phyloP scores from a whole-genome alignment of 306 rosid species.

The Quercus parvula region DNA sequence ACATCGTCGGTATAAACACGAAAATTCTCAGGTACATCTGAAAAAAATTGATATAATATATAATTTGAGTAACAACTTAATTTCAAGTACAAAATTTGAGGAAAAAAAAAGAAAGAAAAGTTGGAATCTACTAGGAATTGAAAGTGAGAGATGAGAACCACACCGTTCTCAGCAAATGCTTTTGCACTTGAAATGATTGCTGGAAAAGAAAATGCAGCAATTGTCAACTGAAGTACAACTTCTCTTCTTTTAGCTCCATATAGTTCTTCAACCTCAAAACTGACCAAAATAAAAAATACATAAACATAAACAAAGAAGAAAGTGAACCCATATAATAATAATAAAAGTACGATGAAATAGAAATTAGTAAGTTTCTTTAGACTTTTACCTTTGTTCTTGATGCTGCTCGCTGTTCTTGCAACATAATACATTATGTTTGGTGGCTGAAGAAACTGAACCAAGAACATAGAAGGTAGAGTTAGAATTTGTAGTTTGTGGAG shows the following conservation, averaged over 20 bases:
- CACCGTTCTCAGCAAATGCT: conserved; percentile 37
- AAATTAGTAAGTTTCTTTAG: not conserved
- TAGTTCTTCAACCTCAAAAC: conserved; percentile 23
- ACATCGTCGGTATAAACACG: conserved; percentile 62
- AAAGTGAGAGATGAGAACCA: not conserved
- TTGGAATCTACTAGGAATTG: not conserved
- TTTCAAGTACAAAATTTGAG: not conserved
- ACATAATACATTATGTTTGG: not conserved
- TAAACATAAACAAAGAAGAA: not conserved
- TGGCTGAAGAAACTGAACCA: not conserved
- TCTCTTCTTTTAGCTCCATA: conserved; percentile 47
- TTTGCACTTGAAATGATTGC: conserved; percentile 14
- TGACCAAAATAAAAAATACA: not conserved
- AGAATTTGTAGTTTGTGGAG: not conserved
- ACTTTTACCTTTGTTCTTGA: not conserved
- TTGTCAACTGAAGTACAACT: conserved; percentile 36
- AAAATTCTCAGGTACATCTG: conserved; percentile 54
- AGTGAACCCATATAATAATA: not conserved
- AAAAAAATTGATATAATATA: conserved; percentile 8
- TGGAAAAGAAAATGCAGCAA: conserved; percentile 39
- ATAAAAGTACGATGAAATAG: not conserved
- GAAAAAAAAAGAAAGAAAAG: not conserved
- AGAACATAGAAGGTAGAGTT: not conserved
- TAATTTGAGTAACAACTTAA: not conserved
- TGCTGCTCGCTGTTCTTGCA: conserved; percentile 11